Evolutionary conservation across 371 early-diverging fungal species (phyloP), one percentile per base, ranked within the genome.

Genomic region (Haplosporangium sp.): DNA sequence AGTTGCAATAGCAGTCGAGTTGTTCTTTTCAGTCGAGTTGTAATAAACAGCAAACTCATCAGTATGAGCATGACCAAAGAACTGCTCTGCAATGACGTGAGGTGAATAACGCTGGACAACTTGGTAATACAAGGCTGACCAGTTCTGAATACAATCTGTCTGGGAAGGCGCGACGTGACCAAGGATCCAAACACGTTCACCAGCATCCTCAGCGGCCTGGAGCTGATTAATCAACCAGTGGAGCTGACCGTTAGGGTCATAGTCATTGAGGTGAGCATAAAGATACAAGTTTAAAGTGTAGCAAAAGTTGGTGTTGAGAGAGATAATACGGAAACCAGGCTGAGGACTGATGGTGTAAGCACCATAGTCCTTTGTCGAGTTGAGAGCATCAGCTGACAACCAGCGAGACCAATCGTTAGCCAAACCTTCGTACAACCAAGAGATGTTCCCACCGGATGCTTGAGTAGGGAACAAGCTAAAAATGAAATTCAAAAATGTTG

Each of bases 231-330:
- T 73, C 8, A 90, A 65, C 89, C 89, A 89, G 11, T 73, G 65
- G 38, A 90, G 67, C 7, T 88, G 77, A 37, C 87, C 87, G 59
- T 88, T 85, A 17, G 90, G 88, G 45, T 90, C 90, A 76, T 85
- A 66, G 17, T 74, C 71, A 6, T 63, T 61, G 45, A 65, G 63
- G 19, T 75, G 37, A 50, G 50, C 71, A 53, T 82, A 83, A 45
- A 82, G 66, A 47, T 75, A 67, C 39, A 82, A 89, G 82, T 91
- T 89, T 40, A 87, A 27, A 15, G 76, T 85, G 53, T 89, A 89
- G 71, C 91, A 91, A 61, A 89, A 91, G 71, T 89, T 91, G 52
- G 88, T 89, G 57, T 91, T 91, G 37, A 91, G 71, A 50, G 90
- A 88, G 61, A 91, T 87, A 40, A 89, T 61, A 34, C 88, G 87